Evolutionary conservation across 1,284 basidiomycete species (phyloP).

Genomic region (Mixia osmundae): DNA sequence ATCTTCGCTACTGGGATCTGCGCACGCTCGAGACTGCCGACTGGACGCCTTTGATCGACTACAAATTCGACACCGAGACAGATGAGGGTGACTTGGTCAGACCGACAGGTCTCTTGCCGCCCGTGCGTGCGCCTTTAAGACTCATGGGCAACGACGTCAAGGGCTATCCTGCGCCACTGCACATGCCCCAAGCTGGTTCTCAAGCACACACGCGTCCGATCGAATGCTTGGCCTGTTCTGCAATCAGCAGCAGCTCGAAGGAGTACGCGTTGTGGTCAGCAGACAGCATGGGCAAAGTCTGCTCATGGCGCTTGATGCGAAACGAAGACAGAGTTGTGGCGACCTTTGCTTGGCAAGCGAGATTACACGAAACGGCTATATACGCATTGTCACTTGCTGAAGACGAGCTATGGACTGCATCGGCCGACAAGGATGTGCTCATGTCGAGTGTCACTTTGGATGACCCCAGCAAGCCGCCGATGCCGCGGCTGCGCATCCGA

Average conservation of each 20-base stretch:
- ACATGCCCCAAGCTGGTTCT: conserved; percentile 36
- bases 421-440: conserved; percentile 59
- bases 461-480: conserved; percentile 21
- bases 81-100: neutral
- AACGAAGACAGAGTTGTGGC: conserved; percentile 27
- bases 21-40: conserved; percentile 20
- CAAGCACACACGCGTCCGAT: conserved; percentile 49
- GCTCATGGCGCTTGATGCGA: conserved; percentile 35
- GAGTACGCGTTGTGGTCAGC: conserved; percentile 36
- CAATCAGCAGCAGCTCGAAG: conserved; percentile 3
- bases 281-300: conserved; percentile 66
- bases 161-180: conserved; percentile 17
- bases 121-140: no score
- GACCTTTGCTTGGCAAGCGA: conserved; percentile 11
- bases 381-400: conserved; percentile 41
- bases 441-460: conserved; percentile 24
- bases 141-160: neutral
- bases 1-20: conserved; percentile 58
- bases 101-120: no score
- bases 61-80: neutral
- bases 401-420: conserved; percentile 71
- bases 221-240: conserved; percentile 30
- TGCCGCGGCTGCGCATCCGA: conserved; percentile 31
- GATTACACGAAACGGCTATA: conserved; percentile 41
- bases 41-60: conserved; percentile 12